Evolutionary conservation across 2,329 filamentous ascomycete species (phyloP).

Genomic region (Fusarium cicatricum): DNA sequence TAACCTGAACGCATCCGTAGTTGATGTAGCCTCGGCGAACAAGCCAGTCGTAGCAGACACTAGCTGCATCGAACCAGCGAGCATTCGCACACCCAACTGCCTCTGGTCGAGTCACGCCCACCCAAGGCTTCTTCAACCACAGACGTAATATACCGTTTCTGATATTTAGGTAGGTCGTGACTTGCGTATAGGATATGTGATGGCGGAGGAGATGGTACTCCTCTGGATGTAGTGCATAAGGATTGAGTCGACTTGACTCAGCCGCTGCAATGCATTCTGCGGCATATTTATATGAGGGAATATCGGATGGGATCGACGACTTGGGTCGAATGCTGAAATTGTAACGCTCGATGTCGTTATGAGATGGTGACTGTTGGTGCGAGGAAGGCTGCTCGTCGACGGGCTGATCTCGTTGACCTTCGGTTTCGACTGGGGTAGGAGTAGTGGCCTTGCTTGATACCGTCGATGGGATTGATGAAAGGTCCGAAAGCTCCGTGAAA

Average conservation of each 20-base stretch:
- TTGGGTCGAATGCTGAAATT: constrained; percentile 72
- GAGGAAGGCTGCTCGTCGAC: constrained; percentile 26
- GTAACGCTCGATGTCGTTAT: constrained; percentile 46
- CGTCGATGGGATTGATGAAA: constrained; percentile 62
- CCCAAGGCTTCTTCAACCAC: constrained; percentile 87
- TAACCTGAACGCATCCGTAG: constrained; percentile 84
- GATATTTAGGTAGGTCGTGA: constrained; percentile 95
- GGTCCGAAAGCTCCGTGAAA: constrained; percentile 63
- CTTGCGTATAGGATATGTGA: constrained; percentile 86
- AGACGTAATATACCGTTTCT: constrained; percentile 91
- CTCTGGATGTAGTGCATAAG: constrained; percentile 84
- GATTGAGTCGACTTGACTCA: constrained; percentile 87
- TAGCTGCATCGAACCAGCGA: constrained; percentile 89
- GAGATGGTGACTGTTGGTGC: constrained; percentile 39
- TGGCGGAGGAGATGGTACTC: constrained; percentile 84
- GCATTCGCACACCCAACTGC: constrained; percentile 89
- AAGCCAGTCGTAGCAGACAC: constrained; percentile 91
- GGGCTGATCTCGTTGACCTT: constrained; percentile 38
- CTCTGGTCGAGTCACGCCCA: constrained; percentile 82
- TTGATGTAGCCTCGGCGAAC: constrained; percentile 94
- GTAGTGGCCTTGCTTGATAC: constrained; percentile 71
- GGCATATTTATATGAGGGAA: constrained; percentile 82
- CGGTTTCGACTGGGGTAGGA: constrained; percentile 63
- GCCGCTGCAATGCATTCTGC: constrained; percentile 89
- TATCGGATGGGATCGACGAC: constrained; percentile 81